These are phyloP conservation scores for Hortaea werneckii DNA, from an alignment of 2,329 filamentous ascomycete genomes.

Conservation along the genomic window DNA sequence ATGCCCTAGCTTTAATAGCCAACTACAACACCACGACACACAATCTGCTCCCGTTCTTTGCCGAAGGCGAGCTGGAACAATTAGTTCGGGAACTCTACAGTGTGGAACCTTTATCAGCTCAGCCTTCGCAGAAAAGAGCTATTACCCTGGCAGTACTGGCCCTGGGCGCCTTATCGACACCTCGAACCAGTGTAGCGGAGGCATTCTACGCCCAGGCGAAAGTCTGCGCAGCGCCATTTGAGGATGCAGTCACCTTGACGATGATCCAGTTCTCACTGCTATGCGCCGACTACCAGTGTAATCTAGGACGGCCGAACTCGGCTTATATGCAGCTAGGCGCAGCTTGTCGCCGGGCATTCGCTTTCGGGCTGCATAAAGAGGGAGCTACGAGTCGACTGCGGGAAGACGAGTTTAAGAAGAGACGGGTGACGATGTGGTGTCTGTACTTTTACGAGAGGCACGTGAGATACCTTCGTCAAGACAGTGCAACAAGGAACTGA, in stretches of 20 bases:
- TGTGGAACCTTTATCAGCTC: neutral
- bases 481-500: neutral
- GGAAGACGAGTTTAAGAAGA: slow-evolving; percentile 14
- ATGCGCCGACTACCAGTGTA: slow-evolving; percentile 19
- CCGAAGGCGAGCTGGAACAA: neutral
- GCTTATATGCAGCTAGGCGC: slow-evolving; percentile 21
- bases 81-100: neutral
- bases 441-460: slow-evolving; percentile 23
- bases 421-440: slow-evolving; percentile 20
- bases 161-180: slow-evolving; percentile 17
- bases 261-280: slow-evolving; percentile 24
- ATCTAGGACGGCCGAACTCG: slow-evolving; percentile 23
- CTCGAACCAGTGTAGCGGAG: slow-evolving; percentile 18
- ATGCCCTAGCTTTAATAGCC: neutral
- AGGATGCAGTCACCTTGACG: slow-evolving; percentile 23
- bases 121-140: slow-evolving; percentile 7
- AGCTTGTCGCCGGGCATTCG: slow-evolving; percentile 20
- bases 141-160: slow-evolving; percentile 17
- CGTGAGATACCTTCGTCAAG: neutral
- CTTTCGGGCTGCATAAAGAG: slow-evolving; percentile 22
- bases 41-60: slow-evolving; percentile 3
- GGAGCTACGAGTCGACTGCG: neutral
- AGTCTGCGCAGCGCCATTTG: slow-evolving; percentile 16
- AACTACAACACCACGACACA: neutral
- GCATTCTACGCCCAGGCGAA: slow-evolving; percentile 18